Evolutionary conservation across 2,329 filamentous ascomycete genomes (phyloP), one percentile per base, ranked within the genome.

Genomic region (Drechslerella stenobrocha): DNA sequence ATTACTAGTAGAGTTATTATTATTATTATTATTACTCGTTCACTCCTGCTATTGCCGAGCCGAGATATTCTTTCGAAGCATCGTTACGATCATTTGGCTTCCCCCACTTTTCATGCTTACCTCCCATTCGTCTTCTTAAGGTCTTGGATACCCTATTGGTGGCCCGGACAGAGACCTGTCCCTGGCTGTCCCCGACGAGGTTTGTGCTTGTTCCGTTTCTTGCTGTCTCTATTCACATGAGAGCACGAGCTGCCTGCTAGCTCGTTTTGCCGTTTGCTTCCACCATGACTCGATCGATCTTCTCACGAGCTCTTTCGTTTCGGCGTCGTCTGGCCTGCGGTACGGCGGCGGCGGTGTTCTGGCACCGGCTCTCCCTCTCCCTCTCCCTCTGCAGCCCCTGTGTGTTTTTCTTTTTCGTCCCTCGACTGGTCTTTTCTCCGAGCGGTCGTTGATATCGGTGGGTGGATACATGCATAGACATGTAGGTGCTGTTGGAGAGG

Each of bases 101-200:
- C 63, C 63, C 63, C 63, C 63, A 67, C 63, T 67, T 60, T 67
- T 60, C 48, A 50, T 60, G 53, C 53, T 66, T 66, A 45, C 52
- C 51, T 55, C 32, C 58, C 44, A n/a, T 42, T 42, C 37, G 13
- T n/a, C 15, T 20, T n/a, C 13, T 20, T 42, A n/a, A 42, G 37
- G 15, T 18, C 37, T 42, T 42, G 22, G 37, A 20, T 42, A 42
- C 52, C 52, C 35, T 67, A 67, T 67, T 67, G 55, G 61, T 45
- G 53, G 61, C 46, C 50, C 28, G 50, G 42, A 42, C 26, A 8
- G 28, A 48, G 34, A 50, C 37, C 24, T 51, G 48, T 50, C 35
- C 53, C 53, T 60, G 59, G 46, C 51, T 40, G 53, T 50, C 32
- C 24, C 22, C 55, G 52, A 52, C 55, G 53, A 67, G 63, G 55